Evolutionary conservation across 208 protist species (phyloP).

Genomic region (Lotmaria passim): DNA sequence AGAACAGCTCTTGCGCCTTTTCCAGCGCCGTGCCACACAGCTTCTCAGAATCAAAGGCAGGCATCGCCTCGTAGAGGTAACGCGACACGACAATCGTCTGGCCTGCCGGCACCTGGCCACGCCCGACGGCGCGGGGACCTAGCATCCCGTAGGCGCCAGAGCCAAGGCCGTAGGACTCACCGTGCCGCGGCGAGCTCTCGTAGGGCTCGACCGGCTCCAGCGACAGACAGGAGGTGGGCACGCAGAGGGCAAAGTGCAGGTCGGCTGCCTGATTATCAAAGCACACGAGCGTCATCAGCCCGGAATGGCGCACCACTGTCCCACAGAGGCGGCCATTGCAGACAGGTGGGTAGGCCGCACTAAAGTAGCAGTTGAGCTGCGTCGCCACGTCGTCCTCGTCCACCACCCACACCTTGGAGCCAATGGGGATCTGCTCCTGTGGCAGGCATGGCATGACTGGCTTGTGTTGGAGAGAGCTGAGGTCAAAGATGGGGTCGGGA

Average conservation of each 20-base stretch:
- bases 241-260: constrained; percentile 52
- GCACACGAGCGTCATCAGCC: constrained; percentile 62
- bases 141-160: constrained; percentile 57
- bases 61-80: constrained; percentile 34
- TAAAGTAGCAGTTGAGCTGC: constrained; percentile 64
- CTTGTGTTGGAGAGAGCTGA: constrained; percentile 40
- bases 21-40: constrained; percentile 27
- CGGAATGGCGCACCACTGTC: constrained; percentile 62
- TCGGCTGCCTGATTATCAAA: constrained; percentile 43
- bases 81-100: constrained; percentile 14
- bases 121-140: constrained; percentile 35
- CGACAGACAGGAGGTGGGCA: constrained; percentile 75
- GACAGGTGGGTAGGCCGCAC: constrained; percentile 55
- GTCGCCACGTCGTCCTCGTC: constrained; percentile 86
- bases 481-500: constrained; percentile 64
- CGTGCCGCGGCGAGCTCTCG: constrained; percentile 31
- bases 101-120: constrained; percentile 2
- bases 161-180: constrained; percentile 31
- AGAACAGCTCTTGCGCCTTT: constrained; percentile 26
- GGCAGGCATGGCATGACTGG: constrained; percentile 55
- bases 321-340: constrained; percentile 78
- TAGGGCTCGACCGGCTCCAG: constrained; percentile 62
- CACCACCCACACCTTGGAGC: constrained; percentile 71
- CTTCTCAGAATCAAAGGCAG: constrained; percentile 31
- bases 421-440: constrained; percentile 43